phyloP scores from a whole-genome alignment of 2,329 filamentous ascomycete species.

The Trichoderma sp. region DNA sequence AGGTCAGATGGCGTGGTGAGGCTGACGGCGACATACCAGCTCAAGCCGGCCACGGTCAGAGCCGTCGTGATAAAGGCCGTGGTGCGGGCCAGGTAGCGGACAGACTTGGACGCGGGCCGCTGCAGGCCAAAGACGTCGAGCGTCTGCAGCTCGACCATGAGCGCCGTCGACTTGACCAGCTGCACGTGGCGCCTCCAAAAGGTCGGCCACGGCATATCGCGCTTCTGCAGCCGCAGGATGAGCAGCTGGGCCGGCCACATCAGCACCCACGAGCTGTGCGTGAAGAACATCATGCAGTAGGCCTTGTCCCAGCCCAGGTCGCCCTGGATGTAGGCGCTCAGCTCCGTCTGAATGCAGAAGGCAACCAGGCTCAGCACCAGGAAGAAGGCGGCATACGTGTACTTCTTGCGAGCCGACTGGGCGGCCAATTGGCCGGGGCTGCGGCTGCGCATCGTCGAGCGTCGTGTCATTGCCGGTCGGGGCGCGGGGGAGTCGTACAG shows the following conservation, averaged over 20 bases:
- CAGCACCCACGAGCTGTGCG: conserved; percentile 88
- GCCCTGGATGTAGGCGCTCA: conserved; percentile 91
- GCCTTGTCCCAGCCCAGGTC: conserved; percentile 93
- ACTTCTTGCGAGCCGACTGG: conserved; percentile 67
- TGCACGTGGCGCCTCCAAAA: conserved; percentile 73
- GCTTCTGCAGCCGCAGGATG: conserved; percentile 75
- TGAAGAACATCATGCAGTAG: conserved; percentile 99
- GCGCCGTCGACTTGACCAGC: conserved; percentile 52
- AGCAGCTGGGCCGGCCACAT: conserved; percentile 84
- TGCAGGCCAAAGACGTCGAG: conserved; percentile 58
- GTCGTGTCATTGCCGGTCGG: conserved; percentile 35
- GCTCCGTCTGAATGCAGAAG: conserved; percentile 93
- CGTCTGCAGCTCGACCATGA: conserved; percentile 82
- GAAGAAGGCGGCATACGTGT: conserved; percentile 83
- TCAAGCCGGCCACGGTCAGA: conserved; percentile 84
- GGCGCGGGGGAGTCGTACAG: conserved; percentile 23
- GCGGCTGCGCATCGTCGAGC: conserved; percentile 71
- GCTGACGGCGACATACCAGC: conserved; percentile 94
- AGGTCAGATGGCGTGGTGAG: conserved; percentile 90
- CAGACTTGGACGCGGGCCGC: conserved; percentile 32
- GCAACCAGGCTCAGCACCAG: conserved; percentile 77
- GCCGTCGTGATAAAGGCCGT: conserved; percentile 81
- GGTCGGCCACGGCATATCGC: conserved; percentile 71
- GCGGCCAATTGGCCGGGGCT: conserved; percentile 58
- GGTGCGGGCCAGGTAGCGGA: conserved; percentile 69